Percentiles rank a stretch among this genome's conserved stretches.
Evolutionary conservation across 2,329 filamentous ascomycete species (phyloP).

Genomic region (Pyrenophora seminiperda): DNA sequence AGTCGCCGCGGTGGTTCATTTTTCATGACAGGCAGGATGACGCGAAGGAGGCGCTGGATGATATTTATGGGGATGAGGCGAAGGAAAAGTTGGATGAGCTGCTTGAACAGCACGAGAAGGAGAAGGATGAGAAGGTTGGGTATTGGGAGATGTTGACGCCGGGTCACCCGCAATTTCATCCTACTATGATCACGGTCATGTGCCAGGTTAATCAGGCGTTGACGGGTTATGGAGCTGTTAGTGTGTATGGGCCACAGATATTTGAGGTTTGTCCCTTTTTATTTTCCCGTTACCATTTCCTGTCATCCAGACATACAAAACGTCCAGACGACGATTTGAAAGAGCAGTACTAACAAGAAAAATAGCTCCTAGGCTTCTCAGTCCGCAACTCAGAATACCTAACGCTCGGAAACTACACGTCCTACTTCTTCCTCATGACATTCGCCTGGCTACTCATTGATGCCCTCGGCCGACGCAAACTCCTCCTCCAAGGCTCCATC

Average conservation of each 20-base stretch:
- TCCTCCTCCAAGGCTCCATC: slow-evolving; percentile 60
- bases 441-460: slow-evolving; percentile 65
- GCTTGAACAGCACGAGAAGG: slow-evolving; percentile 56
- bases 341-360: slow-evolving; percentile 56
- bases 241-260: slow-evolving; percentile 67
- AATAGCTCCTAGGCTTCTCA: slow-evolving; percentile 62
- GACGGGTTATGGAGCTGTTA: slow-evolving; percentile 64
- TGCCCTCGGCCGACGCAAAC: slow-evolving; percentile 58
- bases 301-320: too few relatives aligned
- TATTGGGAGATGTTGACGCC: slow-evolving; percentile 65
- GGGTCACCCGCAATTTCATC: slow-evolving; percentile 62
- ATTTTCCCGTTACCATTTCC: too few relatives aligned
- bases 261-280: slow-evolving; percentile 52
- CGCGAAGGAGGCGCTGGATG: slow-evolving; percentile 55
- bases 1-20: slow-evolving; percentile 64
- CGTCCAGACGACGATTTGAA: background rate
- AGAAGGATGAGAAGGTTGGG: slow-evolving; percentile 54
- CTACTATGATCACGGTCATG: slow-evolving; percentile 66
- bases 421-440: slow-evolving; percentile 66
- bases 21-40: slow-evolving; percentile 58
- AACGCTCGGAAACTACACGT: slow-evolving; percentile 65
- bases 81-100: slow-evolving; percentile 58
- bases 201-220: slow-evolving; percentile 66
- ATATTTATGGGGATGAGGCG: slow-evolving; percentile 59
- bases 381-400: slow-evolving; percentile 59